Evolutionary conservation across 257 asterid genomes (phyloP).

Genomic region (Thymus quinquecostatus): DNA sequence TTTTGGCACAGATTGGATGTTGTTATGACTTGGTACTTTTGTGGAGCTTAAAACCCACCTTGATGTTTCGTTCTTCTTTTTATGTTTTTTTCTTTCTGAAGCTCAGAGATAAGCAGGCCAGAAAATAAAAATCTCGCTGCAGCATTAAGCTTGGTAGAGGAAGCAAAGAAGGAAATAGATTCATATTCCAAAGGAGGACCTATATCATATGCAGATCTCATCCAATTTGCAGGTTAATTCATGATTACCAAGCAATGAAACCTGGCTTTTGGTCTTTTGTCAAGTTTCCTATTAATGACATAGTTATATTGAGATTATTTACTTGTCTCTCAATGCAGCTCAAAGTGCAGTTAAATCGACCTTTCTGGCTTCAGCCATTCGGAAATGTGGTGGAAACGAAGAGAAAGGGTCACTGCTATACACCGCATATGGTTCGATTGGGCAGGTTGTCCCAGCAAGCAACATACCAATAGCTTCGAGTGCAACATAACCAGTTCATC

Average conservation of each 20-base stretch:
- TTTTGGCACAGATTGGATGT: background rate
- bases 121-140: conserved; percentile 81
- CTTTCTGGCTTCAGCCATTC: conserved; percentile 80
- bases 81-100: conserved; percentile 53
- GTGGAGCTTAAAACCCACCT: conserved; percentile 15
- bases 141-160: conserved; percentile 74
- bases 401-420: conserved; percentile 80
- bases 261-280: conserved; percentile 2
- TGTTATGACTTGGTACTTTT: conserved; percentile 13
- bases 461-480: background rate
- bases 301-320: conserved; percentile 11
- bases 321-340: conserved; percentile 54
- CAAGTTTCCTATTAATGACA: conserved; percentile 9
- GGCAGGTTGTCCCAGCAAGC: conserved; percentile 61
- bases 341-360: conserved; percentile 92
- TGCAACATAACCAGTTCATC: background rate
- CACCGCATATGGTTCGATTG: conserved; percentile 86
- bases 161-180: conserved; percentile 84
- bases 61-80: conserved; percentile 35
- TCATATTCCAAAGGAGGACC: conserved; percentile 81
- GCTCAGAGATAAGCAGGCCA: conserved; percentile 97
- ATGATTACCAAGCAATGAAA: conserved; percentile 13
- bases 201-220: conserved; percentile 87
- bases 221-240: conserved; percentile 75
- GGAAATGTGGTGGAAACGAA: conserved; percentile 92